Evolutionary conservation across 306 rosid species (phyloP).

Genomic region (Rosa multiflora): DNA sequence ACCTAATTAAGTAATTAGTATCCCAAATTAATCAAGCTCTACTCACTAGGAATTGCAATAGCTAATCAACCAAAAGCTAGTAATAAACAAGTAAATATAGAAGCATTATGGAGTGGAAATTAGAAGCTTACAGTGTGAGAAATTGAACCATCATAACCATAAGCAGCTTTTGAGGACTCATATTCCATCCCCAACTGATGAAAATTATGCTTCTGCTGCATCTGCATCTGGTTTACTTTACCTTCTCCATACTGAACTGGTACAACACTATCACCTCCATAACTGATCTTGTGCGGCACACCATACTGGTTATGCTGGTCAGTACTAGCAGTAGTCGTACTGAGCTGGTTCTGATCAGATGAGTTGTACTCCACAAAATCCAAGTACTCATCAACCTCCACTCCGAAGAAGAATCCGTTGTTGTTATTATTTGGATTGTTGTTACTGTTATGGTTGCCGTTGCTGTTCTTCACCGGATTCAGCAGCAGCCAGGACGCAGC

Average conservation of each 20-base stretch:
- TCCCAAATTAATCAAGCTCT: not conserved
- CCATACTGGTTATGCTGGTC: slow-evolving; percentile 24
- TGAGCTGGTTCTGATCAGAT: slow-evolving; percentile 35
- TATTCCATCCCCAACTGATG: slow-evolving; percentile 65
- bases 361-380: slow-evolving; percentile 76
- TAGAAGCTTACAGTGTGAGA: slow-evolving; percentile 56
- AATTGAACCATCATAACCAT: slow-evolving; percentile 54
- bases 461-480: slow-evolving; percentile 51
- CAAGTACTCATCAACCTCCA: slow-evolving; percentile 86
- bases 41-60: not conserved
- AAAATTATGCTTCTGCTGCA: slow-evolving; percentile 39
- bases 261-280: slow-evolving; percentile 71
- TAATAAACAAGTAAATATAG: not conserved
- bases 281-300: slow-evolving; percentile 43
- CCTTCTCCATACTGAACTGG: slow-evolving; percentile 56
- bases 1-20: not conserved
- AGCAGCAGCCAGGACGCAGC: slow-evolving; percentile 87
- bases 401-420: slow-evolving; percentile 56
- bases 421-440: slow-evolving; percentile 30
- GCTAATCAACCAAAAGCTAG: not conserved
- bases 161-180: slow-evolving; percentile 58
- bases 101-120: not conserved
- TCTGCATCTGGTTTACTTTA: slow-evolving; percentile 22
- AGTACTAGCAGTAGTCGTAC: slow-evolving; percentile 19
- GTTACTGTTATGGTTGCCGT: not conserved